Percentiles rank a stretch among this genome's conserved stretches.
Conservation (phyloP, 2,329 filamentous ascomycete genomes). For the Rosellinia necatrix region DNA sequence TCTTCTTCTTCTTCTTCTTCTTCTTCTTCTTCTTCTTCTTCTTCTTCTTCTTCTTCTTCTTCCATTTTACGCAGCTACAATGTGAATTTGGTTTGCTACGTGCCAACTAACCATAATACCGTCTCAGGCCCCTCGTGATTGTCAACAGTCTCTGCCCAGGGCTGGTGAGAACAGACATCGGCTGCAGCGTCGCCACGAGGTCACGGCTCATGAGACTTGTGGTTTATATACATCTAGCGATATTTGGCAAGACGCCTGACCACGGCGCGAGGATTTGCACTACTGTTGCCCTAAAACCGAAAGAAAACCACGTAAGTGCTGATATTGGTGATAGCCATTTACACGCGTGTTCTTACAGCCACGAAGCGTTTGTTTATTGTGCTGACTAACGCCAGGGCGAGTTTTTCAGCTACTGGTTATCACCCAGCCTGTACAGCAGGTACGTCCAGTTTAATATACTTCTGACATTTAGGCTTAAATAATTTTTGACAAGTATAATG, state of each 20-base stretch:
- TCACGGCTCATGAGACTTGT: neutral
- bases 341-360: no score
- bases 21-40: no score
- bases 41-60: neutral
- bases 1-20: no score
- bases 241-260: neutral
- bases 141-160: conserved; percentile 2
- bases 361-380: neutral
- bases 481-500: neutral
- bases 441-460: neutral
- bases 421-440: neutral
- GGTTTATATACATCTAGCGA: neutral
- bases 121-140: neutral
- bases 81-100: neutral
- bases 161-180: neutral
- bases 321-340: no score
- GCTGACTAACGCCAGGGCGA: neutral
- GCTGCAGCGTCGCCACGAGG: neutral
- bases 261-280: neutral
- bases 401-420: neutral
- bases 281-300: neutral
- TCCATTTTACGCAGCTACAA: no score
- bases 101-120: neutral
- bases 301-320: conserved; percentile 1
- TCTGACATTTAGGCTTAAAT: no score